Evolutionary conservation across 1,139 yeast species (phyloP).

Genomic region (Candida sp.): DNA sequence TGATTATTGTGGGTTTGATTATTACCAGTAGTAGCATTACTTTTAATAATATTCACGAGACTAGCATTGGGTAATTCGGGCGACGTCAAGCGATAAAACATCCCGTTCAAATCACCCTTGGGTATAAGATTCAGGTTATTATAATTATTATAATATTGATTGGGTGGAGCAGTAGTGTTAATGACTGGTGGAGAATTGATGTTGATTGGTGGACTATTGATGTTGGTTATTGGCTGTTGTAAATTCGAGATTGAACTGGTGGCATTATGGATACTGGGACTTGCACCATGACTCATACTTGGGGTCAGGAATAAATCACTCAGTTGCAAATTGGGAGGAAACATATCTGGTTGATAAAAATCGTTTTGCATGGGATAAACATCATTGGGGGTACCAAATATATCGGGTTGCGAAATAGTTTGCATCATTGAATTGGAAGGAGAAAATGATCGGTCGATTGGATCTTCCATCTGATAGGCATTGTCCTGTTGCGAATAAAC

Average conservation of each 20-base stretch:
- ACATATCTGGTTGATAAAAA: not conserved
- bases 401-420: not conserved
- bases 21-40: not conserved
- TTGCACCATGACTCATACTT: not conserved
- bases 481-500: slow-evolving; percentile 19
- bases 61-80: slow-evolving; percentile 1
- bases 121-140: slow-evolving; percentile 6
- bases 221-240: slow-evolving; percentile 3
- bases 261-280: not conserved
- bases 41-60: not conserved
- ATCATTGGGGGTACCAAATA: not conserved
- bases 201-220: slow-evolving; percentile 10
- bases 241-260: not conserved
- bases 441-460: not conserved
- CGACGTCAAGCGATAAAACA: slow-evolving; percentile 1
- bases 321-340: not conserved
- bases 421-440: not conserved
- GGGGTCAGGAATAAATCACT: not conserved
- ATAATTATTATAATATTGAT: slow-evolving; percentile 4
- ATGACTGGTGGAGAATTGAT: slow-evolving; percentile 11
- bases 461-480: slow-evolving; percentile 2
- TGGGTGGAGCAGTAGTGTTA: slow-evolving; percentile 9
- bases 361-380: not conserved
- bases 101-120: slow-evolving; percentile 9
- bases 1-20: not conserved